Percentiles rank a stretch among this genome's conserved stretches.
phyloP scores from a whole-genome alignment of 306 rosid genomes.

The Vigna nakashimae region DNA sequence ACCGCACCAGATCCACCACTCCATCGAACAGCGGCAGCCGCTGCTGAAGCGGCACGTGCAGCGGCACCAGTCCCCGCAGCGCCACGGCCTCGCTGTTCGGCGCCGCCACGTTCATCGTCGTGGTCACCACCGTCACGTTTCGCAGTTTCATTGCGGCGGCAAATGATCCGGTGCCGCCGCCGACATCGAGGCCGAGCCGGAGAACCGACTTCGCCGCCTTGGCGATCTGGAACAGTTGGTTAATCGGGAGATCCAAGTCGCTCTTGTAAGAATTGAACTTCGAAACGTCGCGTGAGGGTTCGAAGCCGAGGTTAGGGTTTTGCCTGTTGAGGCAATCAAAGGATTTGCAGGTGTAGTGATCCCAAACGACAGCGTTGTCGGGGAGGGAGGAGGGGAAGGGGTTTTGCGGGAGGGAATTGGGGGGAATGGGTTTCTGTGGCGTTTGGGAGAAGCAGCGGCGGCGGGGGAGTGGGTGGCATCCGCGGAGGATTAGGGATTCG shows the following conservation, averaged over 20 bases:
- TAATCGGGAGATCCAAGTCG: slow-evolving; percentile 87
- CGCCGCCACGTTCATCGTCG: slow-evolving; percentile 80
- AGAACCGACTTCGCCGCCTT: slow-evolving; percentile 64
- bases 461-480: slow-evolving; percentile 99
- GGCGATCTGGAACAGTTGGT: slow-evolving; percentile 77
- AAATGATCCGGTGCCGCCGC: slow-evolving; percentile 88
- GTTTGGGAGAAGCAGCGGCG: slow-evolving; percentile 88
- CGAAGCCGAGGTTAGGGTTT: slow-evolving; percentile 71
- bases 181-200: slow-evolving; percentile 83
- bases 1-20: slow-evolving; percentile 84
- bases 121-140: slow-evolving; percentile 81
- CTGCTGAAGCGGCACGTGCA: slow-evolving; percentile 94
- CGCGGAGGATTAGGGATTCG: slow-evolving; percentile 75
- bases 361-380: slow-evolving; percentile 69
- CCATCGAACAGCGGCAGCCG: slow-evolving; percentile 88
- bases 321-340: slow-evolving; percentile 69
- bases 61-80: slow-evolving; percentile 82
- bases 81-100: slow-evolving; percentile 88
- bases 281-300: slow-evolving; percentile 51
- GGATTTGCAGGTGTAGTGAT: slow-evolving; percentile 70
- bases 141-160: slow-evolving; percentile 83
- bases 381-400: slow-evolving; percentile 72
- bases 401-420: slow-evolving; percentile 52
- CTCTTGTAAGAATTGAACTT: slow-evolving; percentile 54
- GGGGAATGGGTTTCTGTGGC: slow-evolving; percentile 60